These are phyloP conservation scores for Dionaea muscipula DNA, from an alignment of 179 eudicot genomes.

Conservation along the genomic window DNA sequence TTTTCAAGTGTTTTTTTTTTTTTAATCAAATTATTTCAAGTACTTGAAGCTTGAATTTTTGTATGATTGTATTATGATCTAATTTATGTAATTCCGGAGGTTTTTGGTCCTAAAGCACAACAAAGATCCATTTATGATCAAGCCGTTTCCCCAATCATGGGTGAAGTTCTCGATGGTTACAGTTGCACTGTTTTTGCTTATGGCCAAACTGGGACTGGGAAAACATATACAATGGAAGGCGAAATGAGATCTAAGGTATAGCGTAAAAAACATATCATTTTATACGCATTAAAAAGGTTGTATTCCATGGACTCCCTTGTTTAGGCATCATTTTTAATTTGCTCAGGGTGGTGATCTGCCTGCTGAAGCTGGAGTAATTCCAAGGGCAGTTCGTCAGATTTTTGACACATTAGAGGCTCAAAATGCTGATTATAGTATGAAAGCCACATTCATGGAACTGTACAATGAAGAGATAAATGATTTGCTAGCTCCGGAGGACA, in stretches of 20 bases:
- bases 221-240: slow-evolving; percentile 90
- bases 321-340: neutral
- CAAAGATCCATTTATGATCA: slow-evolving; percentile 76
- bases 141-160: slow-evolving; percentile 63
- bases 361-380: slow-evolving; percentile 82
- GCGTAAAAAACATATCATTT: neutral
- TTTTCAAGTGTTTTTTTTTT: too few relatives aligned
- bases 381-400: slow-evolving; percentile 75
- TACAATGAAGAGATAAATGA: slow-evolving; percentile 80
- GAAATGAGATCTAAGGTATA: slow-evolving; percentile 69
- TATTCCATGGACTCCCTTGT: neutral
- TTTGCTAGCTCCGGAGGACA: slow-evolving; percentile 52
- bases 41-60: neutral
- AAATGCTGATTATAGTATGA: slow-evolving; percentile 71
- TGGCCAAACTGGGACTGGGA: slow-evolving; percentile 89
- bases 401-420: slow-evolving; percentile 71
- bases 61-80: neutral
- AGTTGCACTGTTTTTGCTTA: slow-evolving; percentile 84
- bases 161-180: slow-evolving; percentile 76
- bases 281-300: neutral
- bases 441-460: slow-evolving; percentile 69
- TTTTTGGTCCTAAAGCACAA: slow-evolving; percentile 74
- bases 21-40: neutral
- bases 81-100: slow-evolving; percentile 28
- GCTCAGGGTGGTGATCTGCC: slow-evolving; percentile 56